Evolutionary conservation across 1,284 basidiomycete species (phyloP), one percentile per base, ranked within the genome.

Genomic region (Boletellus deceptivus): DNA sequence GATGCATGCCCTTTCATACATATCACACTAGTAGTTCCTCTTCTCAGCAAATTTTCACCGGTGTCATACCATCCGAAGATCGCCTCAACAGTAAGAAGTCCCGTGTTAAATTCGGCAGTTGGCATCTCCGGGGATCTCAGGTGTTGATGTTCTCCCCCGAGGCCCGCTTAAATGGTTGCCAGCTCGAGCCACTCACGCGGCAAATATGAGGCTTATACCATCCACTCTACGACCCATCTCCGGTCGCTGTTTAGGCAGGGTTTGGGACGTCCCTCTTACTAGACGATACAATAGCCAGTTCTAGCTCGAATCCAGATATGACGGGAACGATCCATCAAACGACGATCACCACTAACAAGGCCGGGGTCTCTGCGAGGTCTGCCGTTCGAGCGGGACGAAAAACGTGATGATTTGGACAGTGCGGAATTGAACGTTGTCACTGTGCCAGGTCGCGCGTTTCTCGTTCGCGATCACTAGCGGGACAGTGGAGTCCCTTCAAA

Each of bases 1-100:
- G 27, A 29, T 11, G 29, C 29, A 31, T 11, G 29, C 29, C 13
- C 14, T 16, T 34, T 24, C 17, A 18, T 18, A 16, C 44, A 8
- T 14, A 35, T 40, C 11, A 24, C 34, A 13, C 5, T 7, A 3
- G 38, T 25, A 29, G 37, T 38, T 25, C 25, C 29, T 41, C 27
- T 40, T 20, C 37, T 44, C 31, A 40, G 41, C 35, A 22, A 31
- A 11, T 31, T 27, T 34, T 34, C 18, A 39, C 59, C 52, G 59
- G 52, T n/a, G 24, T 17, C 25, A 3, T 52, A 18, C 22, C 17
- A 22, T 39, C 59, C 56, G 56, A 58, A 16, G 10, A 35, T 18
- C 29, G 29, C 5, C 10, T 11, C 29, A 10, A 45, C 25, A 22
- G 14, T 6, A 20, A 43, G 58, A 51, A 51, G 52, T 27, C 39